Conservation (phyloP, 495 filamentous ascomycete genomes). For the Penicillium parvum region DNA sequence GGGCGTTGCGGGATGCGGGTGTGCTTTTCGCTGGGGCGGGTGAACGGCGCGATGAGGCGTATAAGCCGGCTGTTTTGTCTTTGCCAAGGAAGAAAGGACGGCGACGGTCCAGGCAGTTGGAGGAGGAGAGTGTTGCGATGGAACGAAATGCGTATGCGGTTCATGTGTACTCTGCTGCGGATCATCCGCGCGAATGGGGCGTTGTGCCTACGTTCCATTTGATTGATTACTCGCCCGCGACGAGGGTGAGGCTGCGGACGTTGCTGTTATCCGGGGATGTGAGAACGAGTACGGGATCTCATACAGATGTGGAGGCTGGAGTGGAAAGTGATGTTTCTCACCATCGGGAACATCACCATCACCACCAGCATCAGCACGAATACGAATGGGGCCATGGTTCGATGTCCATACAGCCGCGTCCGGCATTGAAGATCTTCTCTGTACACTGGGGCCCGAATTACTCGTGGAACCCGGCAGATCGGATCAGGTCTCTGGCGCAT, state of each 20-base stretch:
- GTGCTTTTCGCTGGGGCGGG: conserved; percentile 29
- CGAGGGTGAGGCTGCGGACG: conserved; percentile 16
- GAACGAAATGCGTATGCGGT: conserved; percentile 3
- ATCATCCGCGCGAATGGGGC: conserved; percentile 24
- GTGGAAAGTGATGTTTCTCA: no score
- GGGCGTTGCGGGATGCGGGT: conserved; percentile 18
- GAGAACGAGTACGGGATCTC: no score
- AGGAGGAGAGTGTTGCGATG: no score
- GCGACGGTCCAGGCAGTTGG: no score
- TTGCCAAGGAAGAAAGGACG: conserved; percentile 1
- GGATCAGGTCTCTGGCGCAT: conserved; percentile 31
- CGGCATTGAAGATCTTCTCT: conserved; percentile 36
- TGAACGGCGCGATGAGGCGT: conserved; percentile 23
- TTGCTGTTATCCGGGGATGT: conserved; percentile 10
- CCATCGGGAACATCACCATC: no score
- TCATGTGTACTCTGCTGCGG: conserved; percentile 27
- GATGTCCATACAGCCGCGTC: no score
- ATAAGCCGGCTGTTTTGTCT: conserved; percentile 24
- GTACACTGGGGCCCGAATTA: conserved; percentile 46
- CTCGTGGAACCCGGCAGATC: conserved; percentile 24
- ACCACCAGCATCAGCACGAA: not conserved
- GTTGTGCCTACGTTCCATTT: conserved; percentile 25
- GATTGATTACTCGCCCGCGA: conserved; percentile 29
- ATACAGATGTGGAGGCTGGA: no score
- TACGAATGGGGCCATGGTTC: no score